Base-by-base conservation (phyloP, 2,329 filamentous ascomycete species). In the Colletotrichum trifolii region DNA sequence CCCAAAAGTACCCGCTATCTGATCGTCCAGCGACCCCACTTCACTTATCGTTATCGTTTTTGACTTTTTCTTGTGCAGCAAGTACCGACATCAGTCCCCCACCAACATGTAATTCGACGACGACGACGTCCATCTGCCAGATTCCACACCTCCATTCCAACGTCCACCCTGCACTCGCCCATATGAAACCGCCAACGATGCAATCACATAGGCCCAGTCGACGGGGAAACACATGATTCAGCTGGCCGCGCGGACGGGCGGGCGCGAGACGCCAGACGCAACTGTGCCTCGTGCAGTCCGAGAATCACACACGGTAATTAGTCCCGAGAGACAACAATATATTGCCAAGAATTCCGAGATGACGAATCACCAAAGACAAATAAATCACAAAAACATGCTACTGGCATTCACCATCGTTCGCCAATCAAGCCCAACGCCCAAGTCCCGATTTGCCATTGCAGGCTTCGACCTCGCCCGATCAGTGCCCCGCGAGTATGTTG, bases 151-250 rank as follows among this genome's bases (percentile, higher is more conserved):
- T 10, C 56, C 40, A 49, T 62, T 65, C 58, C 52, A 62, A 65
- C 58, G 46, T 53, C 13, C 15, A 39, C 12, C n/a, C 42, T 53
- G 60, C 54, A 47, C 39, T 47, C 60, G 15, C 17, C 38, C 38
- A 38, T 17, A 12, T 17, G 38, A 40, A 25, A 25, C 52, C 12
- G 57, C 12, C 15, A 1, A 25, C 1, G 4, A 25, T 50, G 11
- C 25, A 42, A 45, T 34, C 47, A 52, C 47, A 48, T 53, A 38
- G 25, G 15, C 57, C 40, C 11, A 50, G 52, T 53, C 40, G 33
- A 53, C 40, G 36, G 15, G 38, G 42, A 53, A 63, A 48, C 35
- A 56, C 42, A 62, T 42, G 62, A 56, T 36, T 57, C 47, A 62
- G 58, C 42, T 17, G 34, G 58, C 62, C 46, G 52, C 58, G 40